Evolutionary conservation across 257 asterid genomes (phyloP), one percentile per base, ranked within the genome.

Genomic region (Solanum sitiens): DNA sequence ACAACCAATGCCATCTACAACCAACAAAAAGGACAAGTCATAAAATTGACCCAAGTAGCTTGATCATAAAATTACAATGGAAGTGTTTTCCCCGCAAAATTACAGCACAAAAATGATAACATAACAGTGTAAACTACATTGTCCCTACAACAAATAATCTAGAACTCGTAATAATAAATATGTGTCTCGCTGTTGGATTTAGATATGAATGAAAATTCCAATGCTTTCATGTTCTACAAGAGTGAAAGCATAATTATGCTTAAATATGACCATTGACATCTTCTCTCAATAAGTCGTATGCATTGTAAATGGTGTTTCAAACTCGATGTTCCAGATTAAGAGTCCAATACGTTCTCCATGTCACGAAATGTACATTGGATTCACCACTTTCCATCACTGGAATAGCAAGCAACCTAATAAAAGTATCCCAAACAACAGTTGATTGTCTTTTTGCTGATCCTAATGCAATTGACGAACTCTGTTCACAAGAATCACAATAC

Each of bases 1-100:
- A 97, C 98, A 47, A 97, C 99, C 90, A 97, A 91, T 82, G 99
- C 99, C 99, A 97, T 97, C 93, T 89, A 92, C 86, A 82, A 85
- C 85, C 88, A 74, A 42, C 85, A 83, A 25, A 71, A 12, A 30
- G n/a, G 30, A 30, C 18, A 50, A 5, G 85, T 7, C 21, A 5
- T 30, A 27, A 30, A 82, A 16, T 53, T 50, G 11, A 45, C 42
- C 67, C 39, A 50, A 47, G 44, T 18, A 47, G 44, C 3, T 47
- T 11, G 42, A 80, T 6, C 27, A 80, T 30, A 50, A 50, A 82
- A 82, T 20, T 27, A 50, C 44, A 47, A 11, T 10, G 11, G 27
- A 30, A 10, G 4, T 6, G 65, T 82, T 80, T 82, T 9, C 11
- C 59, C 2, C 1, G 11, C 30, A 79, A 47, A 30, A 82, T 5